Base-by-base conservation (phyloP, 2,329 filamentous ascomycete species). In the Tolypocladium album region DNA sequence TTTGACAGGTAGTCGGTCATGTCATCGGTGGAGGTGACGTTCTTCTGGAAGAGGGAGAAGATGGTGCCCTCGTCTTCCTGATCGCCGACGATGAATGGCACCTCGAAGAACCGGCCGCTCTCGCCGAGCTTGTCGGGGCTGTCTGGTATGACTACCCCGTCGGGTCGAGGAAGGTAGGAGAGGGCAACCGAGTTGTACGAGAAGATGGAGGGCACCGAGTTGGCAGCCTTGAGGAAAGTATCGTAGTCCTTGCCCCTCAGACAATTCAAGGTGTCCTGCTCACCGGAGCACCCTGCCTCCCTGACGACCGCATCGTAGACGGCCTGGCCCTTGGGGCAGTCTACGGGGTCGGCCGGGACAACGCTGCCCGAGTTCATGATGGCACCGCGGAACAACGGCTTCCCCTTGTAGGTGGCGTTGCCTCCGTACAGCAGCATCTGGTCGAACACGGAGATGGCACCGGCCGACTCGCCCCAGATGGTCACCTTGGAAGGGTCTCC, bases 51-150 rank as follows among this genome's bases (percentile, higher is more conserved):
- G 40, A 92, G 76, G 6, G 85, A 78, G 69, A 92, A 91, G 2
- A 92, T 72, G 0, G 89, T 91, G 22, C 89, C 88, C 71, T 93
- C 89, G 68, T 93, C 89, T 75, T 92, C 88, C 71, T 91, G 88
- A 68, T 90, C 82, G 50, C 89, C 88, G 45, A 88, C 81, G 64
- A 81, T 81, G 74, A 78, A 76, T 42, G 79, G 78, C 1, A 81
- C 78, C 1, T 75, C 73, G 24, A 78, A 70, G 61, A 79, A 80
- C 6, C 78, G 78, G 17, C 86, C 84, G 0, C 70, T 66, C 2
- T 65, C 59, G 1, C 81, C 74, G 5, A 89, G 75, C 0, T 79
- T 59, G 0, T 92, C 88, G 0, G 88, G 85, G 7, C 83, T 88
- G 2, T 81, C 76, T 0, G 83, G 79, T 11, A 92, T 77, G 5